Base-by-base conservation (phyloP, 2,329 filamentous ascomycete species). In the Diaporthe ilicicola region DNA sequence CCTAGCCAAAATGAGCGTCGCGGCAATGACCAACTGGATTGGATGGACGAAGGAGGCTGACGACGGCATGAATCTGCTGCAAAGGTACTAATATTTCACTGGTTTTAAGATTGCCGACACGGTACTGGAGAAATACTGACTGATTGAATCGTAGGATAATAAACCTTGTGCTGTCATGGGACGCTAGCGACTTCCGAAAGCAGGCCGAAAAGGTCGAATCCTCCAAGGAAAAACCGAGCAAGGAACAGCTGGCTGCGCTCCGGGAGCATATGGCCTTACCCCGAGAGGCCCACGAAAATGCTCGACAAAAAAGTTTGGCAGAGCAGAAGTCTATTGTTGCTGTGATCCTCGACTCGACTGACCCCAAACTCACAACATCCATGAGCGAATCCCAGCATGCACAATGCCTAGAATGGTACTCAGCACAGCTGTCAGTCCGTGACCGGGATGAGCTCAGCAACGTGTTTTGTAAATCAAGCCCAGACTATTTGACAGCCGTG, bases 1-100 rank as follows among this genome's bases (percentile, higher is more conserved):
- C 19, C 85, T 96, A 17, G 90, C 93, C n/a, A 96, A 96, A 81
- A 83, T 94, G 70, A 93, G 92, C 74, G 84, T 95, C 5, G 90
- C 89, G 1, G 90, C 90, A 9, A 81, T 95, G 64, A 94, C 93
- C 5, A 95, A 94, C 78, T 95, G 92, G 91, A 87, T 95, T 13
- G 93, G 93, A 0, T 79, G 94, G 48, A 94, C 91, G 0, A 87
- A 88, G 56, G 89, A 89, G 56, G 88, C 91, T 0, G 90, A 94
- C 73, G 92, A 94, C 74, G 93, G 93, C 56, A 93, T 94, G 92
- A 96, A 95, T 77, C 79, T 95, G 10, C 79, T 96, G 74, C 93
- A 95, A 79, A 83, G 82, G 84, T 85, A 74, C 64, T 75, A 65
- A 19, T 5, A 7, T 7, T 3, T 32, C 12, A 17, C 22, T 10